A percentile compares a stretch with the other conserved stretches of the same genome.
These are phyloP conservation scores for Infundibulicybe gibba DNA, from an alignment of 768 basidiomycete species.

Conservation along the genomic window DNA sequence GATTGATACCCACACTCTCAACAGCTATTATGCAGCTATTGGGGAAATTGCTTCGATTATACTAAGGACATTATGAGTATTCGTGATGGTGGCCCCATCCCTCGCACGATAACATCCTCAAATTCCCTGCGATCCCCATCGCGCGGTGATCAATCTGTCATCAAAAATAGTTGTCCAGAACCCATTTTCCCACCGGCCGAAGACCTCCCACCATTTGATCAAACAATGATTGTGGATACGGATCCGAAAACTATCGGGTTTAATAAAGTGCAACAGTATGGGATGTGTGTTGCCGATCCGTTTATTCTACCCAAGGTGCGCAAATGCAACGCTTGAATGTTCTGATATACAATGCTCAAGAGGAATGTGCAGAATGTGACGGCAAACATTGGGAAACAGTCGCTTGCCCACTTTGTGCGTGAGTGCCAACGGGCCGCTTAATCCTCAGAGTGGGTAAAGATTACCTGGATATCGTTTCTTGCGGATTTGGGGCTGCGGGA, in stretches of 20 bases:
- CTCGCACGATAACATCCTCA: slow-evolving; percentile 6
- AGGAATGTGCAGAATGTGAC: slow-evolving; percentile 18
- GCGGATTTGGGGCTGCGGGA: too few species aligned
- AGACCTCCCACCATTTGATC: background rate
- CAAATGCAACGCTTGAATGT: too few species aligned
- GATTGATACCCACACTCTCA: background rate
- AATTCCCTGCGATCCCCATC: background rate
- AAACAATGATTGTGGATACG: background rate
- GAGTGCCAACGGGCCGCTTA: background rate
- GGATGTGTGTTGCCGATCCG: slow-evolving; percentile 29
- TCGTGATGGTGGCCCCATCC: slow-evolving; percentile 35
- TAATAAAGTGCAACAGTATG: too few species aligned
- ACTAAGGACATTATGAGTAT: slow-evolving; percentile 27
- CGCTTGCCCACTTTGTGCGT: background rate
- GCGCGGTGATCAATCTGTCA: too few species aligned
- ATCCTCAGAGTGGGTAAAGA: too few species aligned
- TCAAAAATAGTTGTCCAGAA: too few species aligned
- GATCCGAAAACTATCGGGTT: background rate
- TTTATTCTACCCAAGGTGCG: slow-evolving; percentile 33
- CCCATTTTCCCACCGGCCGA: background rate
- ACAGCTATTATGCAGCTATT: slow-evolving; percentile 33
- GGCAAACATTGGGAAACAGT: background rate
- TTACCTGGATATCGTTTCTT: too few species aligned
- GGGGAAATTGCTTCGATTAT: slow-evolving; percentile 36
- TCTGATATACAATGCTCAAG: too few species aligned